phyloP scores from a whole-genome alignment of 2,329 filamentous ascomycete species.

The Aspergillus ibericus region DNA sequence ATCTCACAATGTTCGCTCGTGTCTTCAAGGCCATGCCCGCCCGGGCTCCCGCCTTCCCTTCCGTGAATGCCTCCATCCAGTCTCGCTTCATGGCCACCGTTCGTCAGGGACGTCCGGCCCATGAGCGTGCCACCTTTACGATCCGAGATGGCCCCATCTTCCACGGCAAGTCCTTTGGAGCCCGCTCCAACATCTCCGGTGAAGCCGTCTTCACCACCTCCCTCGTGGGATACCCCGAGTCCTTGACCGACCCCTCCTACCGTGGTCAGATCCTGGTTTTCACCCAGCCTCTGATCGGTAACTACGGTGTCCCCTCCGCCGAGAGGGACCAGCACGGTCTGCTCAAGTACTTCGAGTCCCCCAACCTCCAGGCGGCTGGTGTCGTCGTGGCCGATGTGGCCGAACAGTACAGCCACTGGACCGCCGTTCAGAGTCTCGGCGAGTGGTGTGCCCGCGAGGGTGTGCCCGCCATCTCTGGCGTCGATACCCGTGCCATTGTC shows the following conservation, averaged over 20 bases:
- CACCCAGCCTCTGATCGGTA: constrained; percentile 95
- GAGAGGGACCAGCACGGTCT: constrained; percentile 84
- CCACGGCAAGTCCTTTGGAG: constrained; percentile 93
- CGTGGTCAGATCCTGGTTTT: constrained; percentile 91
- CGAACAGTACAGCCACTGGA: constrained; percentile 96
- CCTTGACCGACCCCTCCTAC: constrained; percentile 68
- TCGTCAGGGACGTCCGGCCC: constrained; percentile 68
- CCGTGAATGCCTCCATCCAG: constrained; percentile 38
- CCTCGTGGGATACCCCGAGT: constrained; percentile 96
- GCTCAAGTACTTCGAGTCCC: constrained; percentile 96
- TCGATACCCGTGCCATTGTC: constrained; percentile 95
- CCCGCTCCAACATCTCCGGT: constrained; percentile 93
- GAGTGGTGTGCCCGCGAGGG: constrained; percentile 97
- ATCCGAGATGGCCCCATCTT: constrained; percentile 96
- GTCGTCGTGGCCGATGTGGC: constrained; percentile 96
- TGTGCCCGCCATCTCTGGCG: constrained; percentile 91
- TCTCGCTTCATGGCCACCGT: constrained; percentile 62
- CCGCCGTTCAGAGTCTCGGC: constrained; percentile 87
- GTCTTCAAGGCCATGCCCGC: constrained; percentile 53
- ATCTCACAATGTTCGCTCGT: constrained; percentile 54
- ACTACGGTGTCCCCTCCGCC: constrained; percentile 92
- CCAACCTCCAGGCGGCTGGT: constrained; percentile 93
- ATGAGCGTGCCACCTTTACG: constrained; percentile 86
- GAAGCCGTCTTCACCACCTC: constrained; percentile 99
- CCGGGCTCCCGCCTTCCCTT: constrained; percentile 48